Evolutionary conservation across 169 alveolate species (phyloP).

Genomic region (Plasmodium ovale): DNA sequence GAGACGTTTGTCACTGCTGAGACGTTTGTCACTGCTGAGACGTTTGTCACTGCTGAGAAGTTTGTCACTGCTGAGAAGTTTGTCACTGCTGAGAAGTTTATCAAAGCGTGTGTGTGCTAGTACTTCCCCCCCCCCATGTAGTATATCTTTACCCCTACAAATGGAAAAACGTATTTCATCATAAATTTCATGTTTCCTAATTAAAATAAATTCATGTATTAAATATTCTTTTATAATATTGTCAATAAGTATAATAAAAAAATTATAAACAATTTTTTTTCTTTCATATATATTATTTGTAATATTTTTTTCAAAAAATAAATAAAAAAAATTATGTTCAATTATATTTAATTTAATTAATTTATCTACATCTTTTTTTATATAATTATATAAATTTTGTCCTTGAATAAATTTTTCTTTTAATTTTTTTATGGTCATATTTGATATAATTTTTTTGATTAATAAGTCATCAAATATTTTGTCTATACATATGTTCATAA

Average conservation of each 20-base stretch:
- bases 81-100: not conserved
- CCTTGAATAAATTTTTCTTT: slow-evolving; percentile 68
- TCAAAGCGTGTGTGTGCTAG: not conserved
- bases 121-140: not conserved
- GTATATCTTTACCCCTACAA: not conserved
- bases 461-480: slow-evolving; percentile 59
- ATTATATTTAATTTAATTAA: slow-evolving; percentile 47
- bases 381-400: slow-evolving; percentile 21
- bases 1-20: too few species aligned
- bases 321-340: slow-evolving; percentile 40
- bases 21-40: not conserved
- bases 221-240: slow-evolving; percentile 33
- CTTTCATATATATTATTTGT: slow-evolving; percentile 52
- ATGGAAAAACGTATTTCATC: slow-evolving; percentile 11
- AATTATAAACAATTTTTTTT: slow-evolving; percentile 41
- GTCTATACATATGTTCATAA: slow-evolving; percentile 40
- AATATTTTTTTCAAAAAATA: slow-evolving; percentile 9
- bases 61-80: not conserved
- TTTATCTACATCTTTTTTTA: slow-evolving; percentile 19
- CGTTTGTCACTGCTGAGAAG: not conserved
- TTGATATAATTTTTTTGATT: slow-evolving; percentile 20
- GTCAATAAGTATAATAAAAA: slow-evolving; percentile 36
- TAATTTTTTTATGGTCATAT: slow-evolving; percentile 41
- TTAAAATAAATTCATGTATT: slow-evolving; percentile 35
- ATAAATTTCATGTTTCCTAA: slow-evolving; percentile 44